Evolutionary conservation across 345 rosid genomes (phyloP), one percentile per base, ranked within the genome.

Genomic region (Erucastrum elatum): DNA sequence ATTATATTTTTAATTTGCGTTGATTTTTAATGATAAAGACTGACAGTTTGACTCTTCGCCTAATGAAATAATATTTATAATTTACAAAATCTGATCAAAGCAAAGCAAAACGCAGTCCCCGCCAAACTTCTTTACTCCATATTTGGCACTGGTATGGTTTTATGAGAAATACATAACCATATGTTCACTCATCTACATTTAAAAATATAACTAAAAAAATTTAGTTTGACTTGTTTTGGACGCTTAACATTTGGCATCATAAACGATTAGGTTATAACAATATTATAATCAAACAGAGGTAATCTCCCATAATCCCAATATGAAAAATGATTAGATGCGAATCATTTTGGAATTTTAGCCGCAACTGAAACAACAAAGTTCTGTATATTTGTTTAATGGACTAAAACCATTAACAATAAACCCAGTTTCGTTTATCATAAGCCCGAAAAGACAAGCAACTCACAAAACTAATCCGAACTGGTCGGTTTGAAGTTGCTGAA

Each of bases 1-100:
- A 70, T 56, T 77, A 51, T 77, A 49, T 62, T 76, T 68, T 44
- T n/a, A 3, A 3, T 27, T 25, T 75, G 27, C 41, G 55, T 37
- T 55, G 44, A 12, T 56, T 55, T 70, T 16, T 65, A 5, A 13
- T 74, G 27, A n/a, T 64, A n/a, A 64, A 74, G 60, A 16, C 58
- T 60, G 11, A 41, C 15, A 71, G 7, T 61, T 73, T 73, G 68
- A 61, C 68, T 60, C 37, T 6, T 60, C 15, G 56, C 11, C 27
- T 1, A 59, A 71, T 27, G 25, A 55, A 33, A n/a, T n/a, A 3
- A 15, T 31, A 33, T 15, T 64, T 25, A 0, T 64, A 15, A 15
- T n/a, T 31, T 63, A 15, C 25, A 64, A 8, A 64, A 7, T 63
- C 16, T 5, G 13, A 64, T 64, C 6, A 33, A 17, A 55, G 44